Conservation (phyloP, 495 filamentous ascomycete genomes). For the Aspergillus hancockii region DNA sequence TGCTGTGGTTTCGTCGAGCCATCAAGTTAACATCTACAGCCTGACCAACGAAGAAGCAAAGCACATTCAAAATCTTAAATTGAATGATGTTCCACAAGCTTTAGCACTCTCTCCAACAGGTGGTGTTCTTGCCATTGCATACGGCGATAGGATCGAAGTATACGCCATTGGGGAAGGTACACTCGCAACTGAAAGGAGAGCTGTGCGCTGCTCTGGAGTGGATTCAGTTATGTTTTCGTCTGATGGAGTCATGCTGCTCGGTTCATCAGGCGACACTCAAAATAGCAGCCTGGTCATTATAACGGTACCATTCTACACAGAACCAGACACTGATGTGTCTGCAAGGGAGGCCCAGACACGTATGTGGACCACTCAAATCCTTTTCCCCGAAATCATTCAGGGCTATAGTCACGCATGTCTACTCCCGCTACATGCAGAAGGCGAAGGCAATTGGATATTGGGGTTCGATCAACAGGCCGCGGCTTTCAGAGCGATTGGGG, state of each 20-base stretch:
- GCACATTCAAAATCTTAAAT: constrained; percentile 65
- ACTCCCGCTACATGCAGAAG: constrained; percentile 66
- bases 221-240: constrained; percentile 80
- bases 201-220: constrained; percentile 78
- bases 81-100: constrained; percentile 74
- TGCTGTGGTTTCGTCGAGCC: constrained; percentile 77
- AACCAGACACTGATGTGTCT: constrained; percentile 46
- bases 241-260: constrained; percentile 82
- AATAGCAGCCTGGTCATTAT: constrained; percentile 74
- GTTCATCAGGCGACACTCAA: constrained; percentile 65
- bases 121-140: constrained; percentile 81
- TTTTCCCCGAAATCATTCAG: constrained; percentile 76
- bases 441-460: constrained; percentile 76
- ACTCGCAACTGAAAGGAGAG: constrained; percentile 66
- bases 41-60: constrained; percentile 61
- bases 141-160: constrained; percentile 83
- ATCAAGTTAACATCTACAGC: constrained; percentile 80
- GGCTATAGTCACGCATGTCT: constrained; percentile 77
- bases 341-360: constrained; percentile 67
- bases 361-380: constrained; percentile 85
- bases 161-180: constrained; percentile 67
- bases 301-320: constrained; percentile 74
- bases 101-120: constrained; percentile 81
- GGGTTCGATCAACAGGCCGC: constrained; percentile 76
- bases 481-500: constrained; percentile 74